These are phyloP conservation scores for Gaertneriomyces semiglobifer DNA, from an alignment of 192 early-diverging fungal genomes.

Conservation along the genomic window DNA sequence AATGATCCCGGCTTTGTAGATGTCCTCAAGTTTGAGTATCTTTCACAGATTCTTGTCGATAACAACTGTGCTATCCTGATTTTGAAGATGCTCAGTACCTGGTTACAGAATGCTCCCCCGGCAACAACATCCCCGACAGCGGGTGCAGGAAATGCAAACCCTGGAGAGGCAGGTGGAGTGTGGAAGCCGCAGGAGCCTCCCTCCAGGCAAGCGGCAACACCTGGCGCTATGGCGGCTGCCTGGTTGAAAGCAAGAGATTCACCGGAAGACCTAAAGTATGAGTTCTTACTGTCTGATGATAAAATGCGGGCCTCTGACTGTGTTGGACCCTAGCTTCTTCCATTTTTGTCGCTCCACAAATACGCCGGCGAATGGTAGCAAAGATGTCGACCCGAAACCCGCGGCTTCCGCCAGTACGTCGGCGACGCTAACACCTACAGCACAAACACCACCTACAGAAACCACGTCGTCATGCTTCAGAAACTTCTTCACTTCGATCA, in stretches of 20 bases:
- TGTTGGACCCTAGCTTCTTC: slow-evolving; percentile 19
- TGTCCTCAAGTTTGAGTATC: slow-evolving; percentile 71
- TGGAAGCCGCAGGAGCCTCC: neutral
- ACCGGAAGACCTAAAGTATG: slow-evolving; percentile 41
- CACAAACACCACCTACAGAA: neutral
- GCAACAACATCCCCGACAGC: slow-evolving; percentile 5
- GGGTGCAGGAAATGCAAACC: neutral
- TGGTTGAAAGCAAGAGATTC: slow-evolving; percentile 39
- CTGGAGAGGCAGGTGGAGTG: neutral
- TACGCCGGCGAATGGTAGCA: neutral
- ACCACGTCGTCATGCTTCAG: slow-evolving; percentile 17
- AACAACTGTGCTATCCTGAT: slow-evolving; percentile 79
- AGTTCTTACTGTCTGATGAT: neutral
- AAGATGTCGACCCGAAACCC: neutral
- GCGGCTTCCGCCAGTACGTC: neutral
- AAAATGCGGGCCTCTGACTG: too few relatives aligned
- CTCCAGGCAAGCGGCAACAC: neutral
- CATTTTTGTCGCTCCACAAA: slow-evolving; percentile 23
- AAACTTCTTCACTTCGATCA: slow-evolving; percentile 59
- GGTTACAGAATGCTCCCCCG: slow-evolving; percentile 57
- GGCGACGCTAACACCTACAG: neutral
- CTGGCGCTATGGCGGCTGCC: slow-evolving; percentile 27
- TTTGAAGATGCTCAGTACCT: slow-evolving; percentile 72
- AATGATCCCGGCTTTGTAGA: slow-evolving; percentile 40
- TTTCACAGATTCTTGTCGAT: slow-evolving; percentile 74